These are phyloP conservation scores for Leccinum fuscescens DNA, from an alignment of 1,284 basidiomycete genomes.

Conservation along the genomic window DNA sequence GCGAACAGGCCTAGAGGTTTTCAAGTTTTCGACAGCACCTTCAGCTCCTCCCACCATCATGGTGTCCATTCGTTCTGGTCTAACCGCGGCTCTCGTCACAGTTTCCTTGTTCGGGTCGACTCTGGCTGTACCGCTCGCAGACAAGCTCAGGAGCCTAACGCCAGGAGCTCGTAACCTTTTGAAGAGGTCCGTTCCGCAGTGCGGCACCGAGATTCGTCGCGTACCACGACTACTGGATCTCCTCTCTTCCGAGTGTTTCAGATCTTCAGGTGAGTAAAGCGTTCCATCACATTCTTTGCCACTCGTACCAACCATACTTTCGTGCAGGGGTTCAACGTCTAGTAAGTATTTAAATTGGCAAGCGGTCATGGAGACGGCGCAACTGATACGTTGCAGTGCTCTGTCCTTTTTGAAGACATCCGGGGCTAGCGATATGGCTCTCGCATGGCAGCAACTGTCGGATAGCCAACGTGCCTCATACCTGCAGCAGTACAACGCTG, in stretches of 20 bases:
- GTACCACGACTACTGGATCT: constrained; percentile 42
- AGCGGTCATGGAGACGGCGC: no score
- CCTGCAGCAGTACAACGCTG: constrained; percentile 36
- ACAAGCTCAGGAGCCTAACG: constrained; percentile 10
- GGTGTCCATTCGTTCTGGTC: neutral
- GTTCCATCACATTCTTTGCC: constrained; percentile 27
- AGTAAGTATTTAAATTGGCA: constrained; percentile 30
- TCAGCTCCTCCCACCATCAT: neutral
- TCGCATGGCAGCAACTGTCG: constrained; percentile 39
- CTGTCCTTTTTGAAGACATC: constrained; percentile 43
- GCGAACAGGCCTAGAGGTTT: no score
- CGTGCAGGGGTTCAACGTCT: constrained; percentile 45
- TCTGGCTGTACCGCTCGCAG: constrained; percentile 5
- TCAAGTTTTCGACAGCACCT: neutral
- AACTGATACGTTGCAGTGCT: constrained; percentile 26
- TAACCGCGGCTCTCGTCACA: neutral
- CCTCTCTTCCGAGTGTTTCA: constrained; percentile 30
- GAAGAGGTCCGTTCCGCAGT: constrained; percentile 12
- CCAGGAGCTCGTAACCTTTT: constrained; percentile 9
- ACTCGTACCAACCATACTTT: neutral
- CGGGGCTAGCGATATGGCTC: constrained; percentile 45
- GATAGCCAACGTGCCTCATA: constrained; percentile 31
- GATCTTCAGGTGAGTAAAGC: constrained; percentile 9
- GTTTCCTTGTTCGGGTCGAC: neutral
- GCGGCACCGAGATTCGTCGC: constrained; percentile 41